Percentiles rank a stretch among this genome's conserved stretches.
Evolutionary conservation across 2,329 filamentous ascomycete genomes (phyloP).

Genomic region (Phyllosticta capitalensis): DNA sequence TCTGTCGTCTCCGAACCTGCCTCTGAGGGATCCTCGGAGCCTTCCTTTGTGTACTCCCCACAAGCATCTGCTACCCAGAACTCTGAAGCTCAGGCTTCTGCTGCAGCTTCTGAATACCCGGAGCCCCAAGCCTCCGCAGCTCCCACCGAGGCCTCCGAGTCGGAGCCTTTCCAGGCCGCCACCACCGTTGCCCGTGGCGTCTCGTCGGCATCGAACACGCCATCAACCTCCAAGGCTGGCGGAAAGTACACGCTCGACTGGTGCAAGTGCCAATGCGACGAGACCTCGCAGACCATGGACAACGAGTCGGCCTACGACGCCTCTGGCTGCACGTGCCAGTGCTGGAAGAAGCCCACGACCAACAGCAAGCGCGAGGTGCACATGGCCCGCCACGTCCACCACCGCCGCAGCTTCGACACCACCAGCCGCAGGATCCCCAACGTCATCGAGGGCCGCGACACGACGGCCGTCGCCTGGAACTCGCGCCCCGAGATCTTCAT

Average conservation of each 20-base stretch:
- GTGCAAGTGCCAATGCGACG: conserved; percentile 7
- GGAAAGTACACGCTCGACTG: conserved; percentile 4
- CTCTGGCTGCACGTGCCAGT: conserved; percentile 3
- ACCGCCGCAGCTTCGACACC: not conserved
- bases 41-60: not conserved
- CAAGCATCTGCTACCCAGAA: not conserved
- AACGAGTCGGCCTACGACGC: conserved; percentile 6
- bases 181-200: not conserved
- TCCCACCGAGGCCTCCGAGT: not conserved
- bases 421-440: conserved; percentile 14
- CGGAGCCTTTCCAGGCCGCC: not conserved
- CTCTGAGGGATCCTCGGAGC: not conserved
- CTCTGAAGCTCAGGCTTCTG: not conserved
- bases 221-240: conserved; percentile 11
- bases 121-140: not conserved
- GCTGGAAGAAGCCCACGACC: conserved; percentile 7
- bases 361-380: conserved; percentile 1
- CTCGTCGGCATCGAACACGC: not conserved
- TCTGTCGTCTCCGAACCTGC: not conserved
- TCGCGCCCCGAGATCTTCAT: conserved; percentile 33
- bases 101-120: not conserved
- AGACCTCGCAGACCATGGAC: not conserved
- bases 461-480: conserved; percentile 26
- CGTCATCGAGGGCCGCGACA: not conserved
- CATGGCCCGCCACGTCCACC: conserved; percentile 7